Conservation (phyloP, 2,329 filamentous ascomycete species). For the Penicillium aurantiogriseum region DNA sequence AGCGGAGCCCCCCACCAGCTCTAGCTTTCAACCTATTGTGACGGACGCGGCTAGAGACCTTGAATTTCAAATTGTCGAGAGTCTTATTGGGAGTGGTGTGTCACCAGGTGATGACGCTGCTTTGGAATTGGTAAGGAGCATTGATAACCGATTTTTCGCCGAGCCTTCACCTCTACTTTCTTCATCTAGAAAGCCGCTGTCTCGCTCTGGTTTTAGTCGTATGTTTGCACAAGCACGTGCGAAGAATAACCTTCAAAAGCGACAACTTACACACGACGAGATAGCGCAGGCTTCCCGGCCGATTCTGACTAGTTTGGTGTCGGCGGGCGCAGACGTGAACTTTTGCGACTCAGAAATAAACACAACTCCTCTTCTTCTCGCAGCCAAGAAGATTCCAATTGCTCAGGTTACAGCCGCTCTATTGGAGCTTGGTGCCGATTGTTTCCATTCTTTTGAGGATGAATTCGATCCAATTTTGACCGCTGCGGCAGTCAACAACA, state of each 20-base stretch:
- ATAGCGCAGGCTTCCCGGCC: neutral
- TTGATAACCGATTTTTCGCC: neutral
- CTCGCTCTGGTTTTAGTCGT: neutral
- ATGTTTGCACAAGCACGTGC: neutral
- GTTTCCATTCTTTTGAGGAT: neutral
- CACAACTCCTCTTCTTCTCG: neutral
- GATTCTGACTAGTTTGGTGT: neutral
- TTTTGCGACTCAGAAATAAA: neutral
- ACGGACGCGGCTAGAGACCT: neutral
- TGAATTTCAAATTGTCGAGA: neutral
- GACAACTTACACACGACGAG: neutral
- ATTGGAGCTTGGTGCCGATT: neutral
- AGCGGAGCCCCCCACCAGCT: neutral
- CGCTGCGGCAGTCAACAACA: neutral
- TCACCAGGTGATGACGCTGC: neutral
- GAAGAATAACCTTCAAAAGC: neutral
- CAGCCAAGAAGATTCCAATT: neutral
- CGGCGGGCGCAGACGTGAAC: neutral
- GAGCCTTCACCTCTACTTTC: neutral
- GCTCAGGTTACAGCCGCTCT: neutral
- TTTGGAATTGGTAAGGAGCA: neutral
- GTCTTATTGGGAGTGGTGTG: neutral
- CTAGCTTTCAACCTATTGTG: neutral
- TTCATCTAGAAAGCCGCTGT: neutral
- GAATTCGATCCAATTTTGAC: neutral